A percentile compares a stretch with the other conserved stretches of the same genome.
phyloP scores from a whole-genome alignment of 2,329 filamentous ascomycete species.

The Blastomyces percursus region DNA sequence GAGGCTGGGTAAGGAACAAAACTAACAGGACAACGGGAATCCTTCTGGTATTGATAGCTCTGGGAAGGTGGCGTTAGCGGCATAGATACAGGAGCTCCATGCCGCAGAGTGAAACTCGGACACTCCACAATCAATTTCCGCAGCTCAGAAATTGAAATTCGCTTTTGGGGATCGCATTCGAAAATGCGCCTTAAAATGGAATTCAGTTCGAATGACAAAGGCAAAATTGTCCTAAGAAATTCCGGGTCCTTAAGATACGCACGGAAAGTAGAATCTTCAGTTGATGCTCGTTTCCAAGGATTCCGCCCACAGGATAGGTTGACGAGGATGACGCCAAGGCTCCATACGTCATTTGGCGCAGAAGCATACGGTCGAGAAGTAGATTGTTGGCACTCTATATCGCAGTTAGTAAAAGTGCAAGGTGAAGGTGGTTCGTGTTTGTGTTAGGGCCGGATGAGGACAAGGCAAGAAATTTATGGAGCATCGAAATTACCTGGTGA shows the following conservation, averaged over 20 bases:
- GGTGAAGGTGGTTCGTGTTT: slow-evolving; percentile 5
- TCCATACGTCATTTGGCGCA: slow-evolving; percentile 95
- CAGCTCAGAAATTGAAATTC: slow-evolving; percentile 73
- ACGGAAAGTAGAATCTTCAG: slow-evolving; percentile 88
- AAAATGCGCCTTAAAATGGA: slow-evolving; percentile 80
- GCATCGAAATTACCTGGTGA: slow-evolving; percentile 67
- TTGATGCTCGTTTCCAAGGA: slow-evolving; percentile 93
- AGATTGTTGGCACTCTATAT: slow-evolving; percentile 76
- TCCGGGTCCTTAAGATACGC: slow-evolving; percentile 74
- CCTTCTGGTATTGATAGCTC: slow-evolving; percentile 22
- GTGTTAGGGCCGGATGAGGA: slow-evolving; percentile 7
- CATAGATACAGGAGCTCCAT: slow-evolving; percentile 7
- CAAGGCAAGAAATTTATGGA: slow-evolving; percentile 10
- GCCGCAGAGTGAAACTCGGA: slow-evolving; percentile 53
- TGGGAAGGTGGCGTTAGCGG: slow-evolving; percentile 25
- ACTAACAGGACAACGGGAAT: slow-evolving; percentile 27
- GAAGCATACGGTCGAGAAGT: slow-evolving; percentile 70
- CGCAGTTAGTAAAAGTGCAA: slow-evolving; percentile 19
- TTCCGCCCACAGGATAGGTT: slow-evolving; percentile 97
- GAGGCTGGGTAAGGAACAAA: slow-evolving; percentile 27
- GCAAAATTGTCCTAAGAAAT: slow-evolving; percentile 87
- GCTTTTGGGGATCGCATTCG: slow-evolving; percentile 67
- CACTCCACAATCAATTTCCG: slow-evolving; percentile 66
- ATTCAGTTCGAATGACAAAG: slow-evolving; percentile 80
- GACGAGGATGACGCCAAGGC: slow-evolving; percentile 92